These are phyloP conservation scores for Gossypium arboreum DNA, from an alignment of 345 rosid genomes.

Conservation along the genomic window DNA sequence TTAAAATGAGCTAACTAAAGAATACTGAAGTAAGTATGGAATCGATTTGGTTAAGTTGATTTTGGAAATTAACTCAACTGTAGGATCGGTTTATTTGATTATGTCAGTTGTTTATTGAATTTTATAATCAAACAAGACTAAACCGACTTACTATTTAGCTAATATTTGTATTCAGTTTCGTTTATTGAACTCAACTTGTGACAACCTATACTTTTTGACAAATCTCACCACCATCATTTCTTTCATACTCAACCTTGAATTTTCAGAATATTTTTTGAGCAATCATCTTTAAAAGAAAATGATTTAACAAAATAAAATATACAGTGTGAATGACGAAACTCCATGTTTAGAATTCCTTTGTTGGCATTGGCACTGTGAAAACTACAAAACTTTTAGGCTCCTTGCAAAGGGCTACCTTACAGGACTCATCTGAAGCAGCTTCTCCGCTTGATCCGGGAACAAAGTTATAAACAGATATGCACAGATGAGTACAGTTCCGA, in stretches of 20 bases:
- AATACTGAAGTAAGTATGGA: too few relatives aligned
- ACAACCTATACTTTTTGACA: too few relatives aligned
- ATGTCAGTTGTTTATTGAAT: too few relatives aligned
- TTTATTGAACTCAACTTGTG: too few relatives aligned
- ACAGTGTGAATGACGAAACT: background rate
- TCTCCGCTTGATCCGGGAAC: conserved; percentile 94
- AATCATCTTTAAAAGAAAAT: background rate
- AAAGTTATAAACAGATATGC: conserved; percentile 81
- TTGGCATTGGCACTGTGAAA: background rate
- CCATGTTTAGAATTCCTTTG: background rate
- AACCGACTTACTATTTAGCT: too few relatives aligned
- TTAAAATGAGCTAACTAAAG: too few relatives aligned
- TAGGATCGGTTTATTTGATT: too few relatives aligned
- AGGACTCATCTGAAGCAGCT: conserved; percentile 50
- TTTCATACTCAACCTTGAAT: background rate
- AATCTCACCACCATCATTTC: too few relatives aligned
- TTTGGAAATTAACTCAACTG: too few relatives aligned
- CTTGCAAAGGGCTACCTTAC: conserved; percentile 31
- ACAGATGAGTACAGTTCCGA: conserved; percentile 88
- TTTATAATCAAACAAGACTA: too few relatives aligned
- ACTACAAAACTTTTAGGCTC: conserved; percentile 19
- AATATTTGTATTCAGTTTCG: too few relatives aligned
- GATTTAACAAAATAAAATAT: background rate
- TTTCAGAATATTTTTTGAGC: background rate
- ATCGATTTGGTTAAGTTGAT: too few relatives aligned